A percentile compares a stretch with the other conserved stretches of the same genome.
These are phyloP conservation scores for Lanmaoa rubissima DNA, from an alignment of 768 basidiomycete genomes.

Conservation along the genomic window DNA sequence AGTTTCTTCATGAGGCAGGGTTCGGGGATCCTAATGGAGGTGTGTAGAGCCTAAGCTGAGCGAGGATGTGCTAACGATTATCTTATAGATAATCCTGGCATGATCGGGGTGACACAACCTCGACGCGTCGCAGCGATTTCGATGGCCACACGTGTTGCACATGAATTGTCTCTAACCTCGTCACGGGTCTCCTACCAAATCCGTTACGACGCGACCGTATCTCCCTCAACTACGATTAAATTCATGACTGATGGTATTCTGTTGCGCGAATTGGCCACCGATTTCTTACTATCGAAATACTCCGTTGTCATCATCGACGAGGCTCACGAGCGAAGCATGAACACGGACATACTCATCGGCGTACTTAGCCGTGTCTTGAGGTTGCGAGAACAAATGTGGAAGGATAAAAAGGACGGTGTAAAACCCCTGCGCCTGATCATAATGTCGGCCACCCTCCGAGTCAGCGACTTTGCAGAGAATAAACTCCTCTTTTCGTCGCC, in stretches of 20 bases:
- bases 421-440: conserved; percentile 94
- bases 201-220: conserved; percentile 93
- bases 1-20: conserved; percentile 96
- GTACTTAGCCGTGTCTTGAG: conserved; percentile 93
- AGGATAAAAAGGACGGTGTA: conserved; percentile 62
- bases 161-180: conserved; percentile 82
- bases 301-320: conserved; percentile 96
- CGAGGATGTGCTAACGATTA: conserved; percentile 2
- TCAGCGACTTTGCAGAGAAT: conserved; percentile 91
- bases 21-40: conserved; percentile 84
- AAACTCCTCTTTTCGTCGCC: conserved; percentile 71
- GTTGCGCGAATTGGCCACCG: conserved; percentile 85
- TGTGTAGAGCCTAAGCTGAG: conserved; percentile 34
- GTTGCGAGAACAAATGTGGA: conserved; percentile 88
- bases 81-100: conserved; percentile 84
- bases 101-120: conserved; percentile 97
- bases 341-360: conserved; percentile 96
- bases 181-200: conserved; percentile 94
- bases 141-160: conserved; percentile 89
- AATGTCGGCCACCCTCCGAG: conserved; percentile 97
- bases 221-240: conserved; percentile 88
- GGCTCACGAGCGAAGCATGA: conserved; percentile 97
- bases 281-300: conserved; percentile 93
- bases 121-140: conserved; percentile 97
- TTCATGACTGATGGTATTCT: conserved; percentile 99